A percentile compares a stretch with the other conserved stretches of the same genome.
Conservation (phyloP, 805 yeast species). For the Metschnikowia dekortorum region DNA sequence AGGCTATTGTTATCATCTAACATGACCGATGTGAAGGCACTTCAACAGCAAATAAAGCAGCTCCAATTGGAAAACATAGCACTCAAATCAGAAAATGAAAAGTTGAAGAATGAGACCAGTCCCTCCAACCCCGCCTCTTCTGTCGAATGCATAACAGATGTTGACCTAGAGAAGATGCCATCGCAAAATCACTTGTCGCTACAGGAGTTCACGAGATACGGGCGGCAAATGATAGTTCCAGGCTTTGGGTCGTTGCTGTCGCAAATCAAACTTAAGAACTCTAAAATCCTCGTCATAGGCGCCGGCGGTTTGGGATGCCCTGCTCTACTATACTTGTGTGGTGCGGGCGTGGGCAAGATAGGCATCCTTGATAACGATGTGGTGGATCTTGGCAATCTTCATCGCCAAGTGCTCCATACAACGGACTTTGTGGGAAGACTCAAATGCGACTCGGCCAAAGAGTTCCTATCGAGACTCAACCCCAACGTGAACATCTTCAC, state of each 20-base stretch:
- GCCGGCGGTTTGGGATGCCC: constrained; percentile 98
- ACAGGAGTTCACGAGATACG: constrained; percentile 80
- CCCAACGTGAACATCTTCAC: constrained; percentile 59
- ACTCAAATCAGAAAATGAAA: not conserved
- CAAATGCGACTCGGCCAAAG: constrained; percentile 78
- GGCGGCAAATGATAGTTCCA: constrained; percentile 93
- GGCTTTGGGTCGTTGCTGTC: constrained; percentile 50
- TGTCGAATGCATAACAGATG: not conserved
- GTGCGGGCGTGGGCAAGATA: constrained; percentile 80
- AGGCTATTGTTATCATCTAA: not conserved
- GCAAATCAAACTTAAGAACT: constrained; percentile 54
- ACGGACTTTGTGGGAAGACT: constrained; percentile 59
- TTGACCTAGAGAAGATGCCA: not conserved
- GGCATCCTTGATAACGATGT: constrained; percentile 86
- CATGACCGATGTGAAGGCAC: constrained; percentile 15
- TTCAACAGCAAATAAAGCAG: constrained; percentile 19
- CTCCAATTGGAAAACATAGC: constrained; percentile 19
- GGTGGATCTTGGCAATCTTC: constrained; percentile 83
- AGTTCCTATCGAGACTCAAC: constrained; percentile 51
- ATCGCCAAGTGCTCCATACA: constrained; percentile 81
- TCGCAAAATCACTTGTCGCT: constrained; percentile 25
- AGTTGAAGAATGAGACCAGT: constrained; percentile 12
- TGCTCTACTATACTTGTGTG: constrained; percentile 75
- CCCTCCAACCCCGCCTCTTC: not conserved
- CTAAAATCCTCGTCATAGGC: constrained; percentile 76